Percentiles rank a stretch among this genome's conserved stretches.
Conservation (phyloP, 2,329 filamentous ascomycete species). For the Mycosphaerella arachidis region DNA sequence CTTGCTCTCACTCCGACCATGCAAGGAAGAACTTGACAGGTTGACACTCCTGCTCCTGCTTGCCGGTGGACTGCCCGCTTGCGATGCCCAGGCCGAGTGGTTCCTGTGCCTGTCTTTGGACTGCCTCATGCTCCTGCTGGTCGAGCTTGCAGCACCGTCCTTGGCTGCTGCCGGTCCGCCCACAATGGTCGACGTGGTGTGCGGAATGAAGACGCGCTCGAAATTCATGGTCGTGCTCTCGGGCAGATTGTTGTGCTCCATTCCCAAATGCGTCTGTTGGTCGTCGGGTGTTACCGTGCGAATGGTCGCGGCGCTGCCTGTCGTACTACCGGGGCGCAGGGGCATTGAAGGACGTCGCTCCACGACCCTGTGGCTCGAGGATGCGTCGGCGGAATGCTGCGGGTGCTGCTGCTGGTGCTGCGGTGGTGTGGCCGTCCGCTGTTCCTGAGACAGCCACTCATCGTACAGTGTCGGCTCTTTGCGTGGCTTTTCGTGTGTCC, state of each 20-base stretch:
- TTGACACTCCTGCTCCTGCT: constrained; percentile 25
- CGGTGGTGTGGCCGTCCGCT: not conserved
- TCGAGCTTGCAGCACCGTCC: constrained; percentile 10
- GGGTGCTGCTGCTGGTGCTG: constrained; percentile 1
- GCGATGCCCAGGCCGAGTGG: not conserved
- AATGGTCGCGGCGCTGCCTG: constrained; percentile 42
- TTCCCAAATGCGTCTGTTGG: constrained; percentile 11
- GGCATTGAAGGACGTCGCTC: constrained; percentile 20
- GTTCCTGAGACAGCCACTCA: constrained; percentile 28
- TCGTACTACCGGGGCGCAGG: constrained; percentile 21
- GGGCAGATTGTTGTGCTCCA: constrained; percentile 15
- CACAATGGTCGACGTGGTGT: constrained; percentile 28
- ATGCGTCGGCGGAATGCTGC: constrained; percentile 8
- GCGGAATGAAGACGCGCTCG: constrained; percentile 28
- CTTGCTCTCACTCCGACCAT: constrained; percentile 22
- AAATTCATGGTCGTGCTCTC: constrained; percentile 28
- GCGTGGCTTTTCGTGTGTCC: constrained; percentile 18
- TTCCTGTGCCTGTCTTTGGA: not conserved
- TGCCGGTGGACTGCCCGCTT: constrained; percentile 20
- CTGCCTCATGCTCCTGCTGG: constrained; percentile 14
- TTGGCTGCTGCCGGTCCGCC: constrained; percentile 19
- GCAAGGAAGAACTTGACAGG: constrained; percentile 15
- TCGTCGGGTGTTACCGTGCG: constrained; percentile 64
- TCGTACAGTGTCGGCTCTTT: constrained; percentile 32
- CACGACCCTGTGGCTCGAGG: constrained; percentile 9